Conservation (phyloP, 108 stramenopile species). For the Cyclotella choctawhatcheeana region DNA sequence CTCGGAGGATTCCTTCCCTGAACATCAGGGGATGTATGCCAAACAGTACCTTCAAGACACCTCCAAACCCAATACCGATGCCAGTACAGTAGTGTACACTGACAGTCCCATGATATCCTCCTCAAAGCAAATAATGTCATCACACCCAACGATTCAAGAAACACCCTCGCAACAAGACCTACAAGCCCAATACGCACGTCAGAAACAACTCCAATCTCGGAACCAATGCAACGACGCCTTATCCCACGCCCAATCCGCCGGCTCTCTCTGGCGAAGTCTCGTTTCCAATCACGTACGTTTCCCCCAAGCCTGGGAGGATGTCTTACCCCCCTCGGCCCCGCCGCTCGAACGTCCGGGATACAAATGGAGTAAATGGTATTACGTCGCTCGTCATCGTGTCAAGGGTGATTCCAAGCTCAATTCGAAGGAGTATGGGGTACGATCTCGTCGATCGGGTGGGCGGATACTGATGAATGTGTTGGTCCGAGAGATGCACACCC, state of each 20-base stretch:
- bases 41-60: conserved; percentile 12
- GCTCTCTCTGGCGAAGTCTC: conserved; percentile 76
- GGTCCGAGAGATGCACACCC: conserved; percentile 58
- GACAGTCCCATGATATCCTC: neutral
- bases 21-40: neutral
- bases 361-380: conserved; percentile 62
- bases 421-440: conserved; percentile 48
- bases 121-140: neutral
- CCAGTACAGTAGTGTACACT: neutral
- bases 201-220: conserved; percentile 2
- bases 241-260: conserved; percentile 69
- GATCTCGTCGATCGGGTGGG: conserved; percentile 60
- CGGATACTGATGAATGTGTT: conserved; percentile 73
- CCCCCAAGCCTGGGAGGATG: conserved; percentile 69
- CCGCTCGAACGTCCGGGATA: conserved; percentile 6
- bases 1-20: neutral
- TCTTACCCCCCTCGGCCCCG: conserved; percentile 55
- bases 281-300: conserved; percentile 82
- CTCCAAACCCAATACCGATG: neutral
- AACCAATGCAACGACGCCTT: conserved; percentile 35
- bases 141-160: neutral
- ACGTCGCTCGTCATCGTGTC: conserved; percentile 72
- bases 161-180: neutral
- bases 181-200: conserved; percentile 6
- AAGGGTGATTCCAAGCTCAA: conserved; percentile 59